These are phyloP conservation scores for Phytophthora nicotianae DNA, from an alignment of 352 stramenopile species.

Conservation along the genomic window DNA sequence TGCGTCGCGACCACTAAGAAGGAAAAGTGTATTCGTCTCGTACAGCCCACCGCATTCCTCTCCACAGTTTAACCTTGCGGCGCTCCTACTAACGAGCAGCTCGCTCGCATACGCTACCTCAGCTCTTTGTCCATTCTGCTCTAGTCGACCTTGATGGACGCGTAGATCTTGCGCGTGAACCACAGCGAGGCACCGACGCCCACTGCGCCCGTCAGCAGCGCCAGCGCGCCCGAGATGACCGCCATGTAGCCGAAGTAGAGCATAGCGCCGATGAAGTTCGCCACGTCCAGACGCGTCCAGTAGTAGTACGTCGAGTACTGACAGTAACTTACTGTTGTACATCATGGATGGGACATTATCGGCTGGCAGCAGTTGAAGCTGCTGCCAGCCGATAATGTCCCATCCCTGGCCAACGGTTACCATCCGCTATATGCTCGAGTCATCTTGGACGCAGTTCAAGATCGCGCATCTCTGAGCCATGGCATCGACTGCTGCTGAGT, in stretches of 20 bases:
- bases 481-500: slow-evolving; percentile 9
- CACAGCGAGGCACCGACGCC: slow-evolving; percentile 97
- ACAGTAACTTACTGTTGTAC: no score
- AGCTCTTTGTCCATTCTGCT: slow-evolving; percentile 15
- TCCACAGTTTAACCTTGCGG: no score
- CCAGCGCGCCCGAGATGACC: slow-evolving; percentile 97
- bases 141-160: slow-evolving; percentile 62
- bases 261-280: slow-evolving; percentile 91
- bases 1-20: slow-evolving; percentile 25
- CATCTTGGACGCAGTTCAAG: slow-evolving; percentile 19
- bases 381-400: no score
- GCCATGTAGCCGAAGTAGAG: slow-evolving; percentile 99
- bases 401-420: slow-evolving; percentile 21
- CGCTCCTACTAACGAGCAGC: slow-evolving; percentile 19
- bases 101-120: slow-evolving; percentile 13
- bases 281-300: slow-evolving; percentile 94
- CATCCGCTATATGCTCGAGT: slow-evolving; percentile 9
- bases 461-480: slow-evolving; percentile 9
- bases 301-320: slow-evolving; percentile 99
- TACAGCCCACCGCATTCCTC: slow-evolving; percentile 3
- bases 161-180: slow-evolving; percentile 99
- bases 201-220: slow-evolving; percentile 96
- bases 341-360: no score
- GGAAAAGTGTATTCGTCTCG: slow-evolving; percentile 32
- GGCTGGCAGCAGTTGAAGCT: no score